A percentile compares a stretch with the other conserved stretches of the same genome.
Evolutionary conservation across 495 filamentous ascomycete genomes (phyloP).

Genomic region (Neurospora pannonica): DNA sequence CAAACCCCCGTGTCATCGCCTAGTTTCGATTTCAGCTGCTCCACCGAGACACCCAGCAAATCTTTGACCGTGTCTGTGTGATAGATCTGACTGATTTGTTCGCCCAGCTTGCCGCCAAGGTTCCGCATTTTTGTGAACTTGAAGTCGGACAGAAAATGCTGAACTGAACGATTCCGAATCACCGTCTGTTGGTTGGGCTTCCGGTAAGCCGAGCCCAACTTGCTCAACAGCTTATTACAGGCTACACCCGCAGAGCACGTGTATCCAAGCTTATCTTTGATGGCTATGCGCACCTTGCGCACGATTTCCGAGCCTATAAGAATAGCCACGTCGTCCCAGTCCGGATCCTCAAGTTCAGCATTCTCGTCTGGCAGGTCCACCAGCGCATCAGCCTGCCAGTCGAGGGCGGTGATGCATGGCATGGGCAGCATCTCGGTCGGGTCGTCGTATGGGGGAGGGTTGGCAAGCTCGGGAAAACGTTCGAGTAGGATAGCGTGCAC

Average conservation of each 20-base stretch:
- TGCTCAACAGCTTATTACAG: slow-evolving; percentile 89
- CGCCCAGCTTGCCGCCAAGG: slow-evolving; percentile 91
- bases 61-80: slow-evolving; percentile 72
- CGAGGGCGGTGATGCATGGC: slow-evolving; percentile 63
- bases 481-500: slow-evolving; percentile 66
- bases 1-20: slow-evolving; percentile 82
- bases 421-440: slow-evolving; percentile 59
- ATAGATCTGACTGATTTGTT: slow-evolving; percentile 68
- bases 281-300: slow-evolving; percentile 55
- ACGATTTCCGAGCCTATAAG: slow-evolving; percentile 82
- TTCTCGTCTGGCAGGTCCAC: slow-evolving; percentile 65
- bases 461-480: slow-evolving; percentile 65
- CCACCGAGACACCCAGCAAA: slow-evolving; percentile 60
- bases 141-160: slow-evolving; percentile 71
- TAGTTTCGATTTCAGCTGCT: slow-evolving; percentile 69
- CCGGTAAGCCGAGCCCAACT: slow-evolving; percentile 79
- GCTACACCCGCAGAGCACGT: slow-evolving; percentile 87
- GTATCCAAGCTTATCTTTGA: slow-evolving; percentile 51
- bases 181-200: slow-evolving; percentile 93
- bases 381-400: slow-evolving; percentile 74
- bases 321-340: slow-evolving; percentile 94
- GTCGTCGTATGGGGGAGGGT: slow-evolving; percentile 58
- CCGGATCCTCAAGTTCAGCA: slow-evolving; percentile 69
- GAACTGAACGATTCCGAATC: slow-evolving; percentile 71
- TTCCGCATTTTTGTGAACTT: slow-evolving; percentile 96